These are phyloP conservation scores for Fusarium mundagurra DNA, from an alignment of 2,329 filamentous ascomycete species.

Conservation along the genomic window DNA sequence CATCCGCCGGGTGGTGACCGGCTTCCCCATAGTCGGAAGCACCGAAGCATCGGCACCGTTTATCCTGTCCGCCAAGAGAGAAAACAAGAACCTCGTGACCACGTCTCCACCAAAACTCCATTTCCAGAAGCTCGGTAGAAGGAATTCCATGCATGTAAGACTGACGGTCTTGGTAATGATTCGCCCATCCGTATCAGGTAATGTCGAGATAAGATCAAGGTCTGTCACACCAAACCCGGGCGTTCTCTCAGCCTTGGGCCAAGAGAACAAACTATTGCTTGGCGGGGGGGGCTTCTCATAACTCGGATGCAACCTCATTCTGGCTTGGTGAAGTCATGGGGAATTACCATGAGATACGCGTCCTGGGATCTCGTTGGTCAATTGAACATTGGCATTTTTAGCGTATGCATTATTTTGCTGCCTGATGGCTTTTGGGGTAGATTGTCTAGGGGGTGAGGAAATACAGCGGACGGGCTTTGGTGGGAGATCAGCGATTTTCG, in stretches of 20 bases:
- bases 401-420: conserved; percentile 8
- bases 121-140: conserved; percentile 36
- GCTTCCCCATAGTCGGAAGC: conserved; percentile 22
- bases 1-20: conserved; percentile 6
- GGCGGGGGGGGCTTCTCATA: conserved; percentile 6
- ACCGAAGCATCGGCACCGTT: conserved; percentile 21
- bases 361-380: conserved; percentile 15
- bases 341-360: conserved; percentile 16
- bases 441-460: too few relatives aligned
- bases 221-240: conserved; percentile 16
- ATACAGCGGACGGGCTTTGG: too few relatives aligned
- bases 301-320: conserved; percentile 15
- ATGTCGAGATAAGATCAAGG: conserved; percentile 30
- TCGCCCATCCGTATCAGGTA: conserved; percentile 14
- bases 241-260: conserved; percentile 27
- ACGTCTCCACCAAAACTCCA: conserved; percentile 9
- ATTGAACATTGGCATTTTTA: conserved; percentile 9
- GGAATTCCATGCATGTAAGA: conserved; percentile 6
- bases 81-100: not conserved
- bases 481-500: too few relatives aligned
- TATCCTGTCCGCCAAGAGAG: conserved; percentile 22
- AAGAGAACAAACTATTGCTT: not conserved
- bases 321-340: conserved; percentile 24
- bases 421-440: not conserved
- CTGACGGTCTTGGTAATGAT: conserved; percentile 11